Base-by-base conservation (phyloP, 805 yeast genomes). In the Metschnikowia hibisci region DNA sequence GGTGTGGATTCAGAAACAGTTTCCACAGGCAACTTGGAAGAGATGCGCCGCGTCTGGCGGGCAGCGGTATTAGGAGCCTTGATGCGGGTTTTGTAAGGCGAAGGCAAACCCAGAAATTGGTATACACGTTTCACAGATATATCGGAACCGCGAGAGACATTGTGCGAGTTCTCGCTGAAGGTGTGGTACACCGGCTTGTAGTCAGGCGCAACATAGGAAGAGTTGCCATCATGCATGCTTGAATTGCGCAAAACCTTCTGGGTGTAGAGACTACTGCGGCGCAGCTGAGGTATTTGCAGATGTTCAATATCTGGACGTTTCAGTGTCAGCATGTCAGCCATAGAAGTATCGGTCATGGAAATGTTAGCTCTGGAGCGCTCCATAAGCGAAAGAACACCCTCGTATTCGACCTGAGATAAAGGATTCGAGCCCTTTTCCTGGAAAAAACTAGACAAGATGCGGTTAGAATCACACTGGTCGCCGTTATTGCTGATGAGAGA, bases 381-480 rank as follows among this genome's bases (percentile, higher is more conserved):
- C 39, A 68, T 52, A n/a, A 86, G 62, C 5, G 89, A 77, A 47
- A 82, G 58, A 0, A 87, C 91, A n/a, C 95, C 95, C 61, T 84
- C 91, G 54, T 81, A 75, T 59, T 87, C 96, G 33, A 86, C 70
- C 18, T 82, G 87, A 11, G 81, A 71, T 47, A 87, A 67, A 4
- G 91, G 88, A n/a, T 64, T 64, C 43, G 80, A 77, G n/a, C 95
- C 95, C 58, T 85, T 87, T 34, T 66, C 68, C n/a, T 71, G 71
- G 61, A 87, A 87, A 57, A 87, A 87, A 23, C 73, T 77, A 10
- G 88, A 82, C 37, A 87, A 63, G 26, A 77, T 73, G 25, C 76
- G 79, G 63, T 82, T 84, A 10, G 71, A 64, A 39, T 45, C 56
- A 12, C 37, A 39, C n/a, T 42, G 26, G 8, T 33, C 49, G 9